Evolutionary conservation across 2,329 filamentous ascomycete genomes (phyloP), one percentile per base, ranked within the genome.

Genomic region (Exophiala alcalophila): DNA sequence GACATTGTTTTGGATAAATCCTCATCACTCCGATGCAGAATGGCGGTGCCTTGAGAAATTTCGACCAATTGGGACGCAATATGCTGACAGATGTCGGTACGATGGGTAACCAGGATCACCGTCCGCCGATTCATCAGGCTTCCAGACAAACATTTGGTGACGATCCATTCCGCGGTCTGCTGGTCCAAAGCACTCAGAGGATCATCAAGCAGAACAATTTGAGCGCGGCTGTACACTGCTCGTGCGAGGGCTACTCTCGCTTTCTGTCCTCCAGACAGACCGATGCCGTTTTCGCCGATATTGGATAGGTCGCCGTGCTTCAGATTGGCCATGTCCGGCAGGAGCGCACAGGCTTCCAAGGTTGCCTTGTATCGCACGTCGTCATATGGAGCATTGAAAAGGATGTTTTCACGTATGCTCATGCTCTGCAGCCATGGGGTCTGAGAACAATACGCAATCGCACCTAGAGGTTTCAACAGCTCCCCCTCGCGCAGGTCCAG

Each of bases 61-160:
- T 89, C 79, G 7, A 95, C 66, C 11, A 88, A 74, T 57, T 92
- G 84, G 34, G 81, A 71, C 2, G 88, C 86, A 29, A 89, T 70
- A n/a, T 76, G 72, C 14, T 79, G 75, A 46, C 88, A 86, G 7
- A 95, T 68, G 48, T 90, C 83, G 0, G 73, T 77, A 1, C 80
- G 74, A 64, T 84, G 81, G 1, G 81, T 84, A 12, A 80, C 79
- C 11, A 84, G 65, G 18, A 84, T 67, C 0, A 76, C 64, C 0
- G 70, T 78, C 14, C 80, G 69, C 7, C 64, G 71, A 46, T 74
- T 60, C 41, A 80, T 61, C 21, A 84, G 58, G 1, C 70, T 68
- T 2, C 80, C 79, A 1, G 63, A 63, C 9, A 84, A 65, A 49
- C 77, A 76, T 50, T 74, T 77, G 4, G 68, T 65, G 3, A 81